Conservation (phyloP, 371 early-diverging fungal species). For the Mucor irregularis region DNA sequence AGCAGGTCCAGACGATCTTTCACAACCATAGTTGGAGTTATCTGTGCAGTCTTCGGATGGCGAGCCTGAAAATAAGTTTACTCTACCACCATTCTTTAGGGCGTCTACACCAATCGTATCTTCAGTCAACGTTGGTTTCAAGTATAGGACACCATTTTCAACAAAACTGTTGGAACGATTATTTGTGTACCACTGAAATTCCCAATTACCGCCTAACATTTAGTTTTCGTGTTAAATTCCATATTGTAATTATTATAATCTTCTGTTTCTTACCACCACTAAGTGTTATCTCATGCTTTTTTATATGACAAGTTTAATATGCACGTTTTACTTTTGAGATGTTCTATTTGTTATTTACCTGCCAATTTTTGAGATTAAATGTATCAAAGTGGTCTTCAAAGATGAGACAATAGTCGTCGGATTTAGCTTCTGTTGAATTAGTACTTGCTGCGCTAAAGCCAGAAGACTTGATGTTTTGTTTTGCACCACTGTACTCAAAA, state of each 20-base stretch:
- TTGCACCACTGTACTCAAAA: too few relatives aligned
- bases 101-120: slow-evolving; percentile 34
- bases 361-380: slow-evolving; percentile 58
- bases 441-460: too few relatives aligned
- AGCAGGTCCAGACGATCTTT: slow-evolving; percentile 44
- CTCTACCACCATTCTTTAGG: slow-evolving; percentile 34
- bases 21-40: slow-evolving; percentile 47
- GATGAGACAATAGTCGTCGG: slow-evolving; percentile 39
- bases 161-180: slow-evolving; percentile 68
- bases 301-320: neutral
- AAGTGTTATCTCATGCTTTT: slow-evolving; percentile 55
- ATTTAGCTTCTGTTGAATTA: neutral
- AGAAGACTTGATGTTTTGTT: too few relatives aligned
- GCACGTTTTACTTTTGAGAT: too few relatives aligned
- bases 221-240: neutral
- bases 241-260: neutral
- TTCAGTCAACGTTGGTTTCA: slow-evolving; percentile 65
- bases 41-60: slow-evolving; percentile 42
- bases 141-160: slow-evolving; percentile 62
- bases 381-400: slow-evolving; percentile 68
- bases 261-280: slow-evolving; percentile 43
- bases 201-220: slow-evolving; percentile 49
- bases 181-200: slow-evolving; percentile 61
- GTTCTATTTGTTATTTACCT: slow-evolving; percentile 28
- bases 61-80: slow-evolving; percentile 39